Evolutionary conservation across 371 early-diverging fungal species (phyloP).

Genomic region (Rhizopus stolonifer): DNA sequence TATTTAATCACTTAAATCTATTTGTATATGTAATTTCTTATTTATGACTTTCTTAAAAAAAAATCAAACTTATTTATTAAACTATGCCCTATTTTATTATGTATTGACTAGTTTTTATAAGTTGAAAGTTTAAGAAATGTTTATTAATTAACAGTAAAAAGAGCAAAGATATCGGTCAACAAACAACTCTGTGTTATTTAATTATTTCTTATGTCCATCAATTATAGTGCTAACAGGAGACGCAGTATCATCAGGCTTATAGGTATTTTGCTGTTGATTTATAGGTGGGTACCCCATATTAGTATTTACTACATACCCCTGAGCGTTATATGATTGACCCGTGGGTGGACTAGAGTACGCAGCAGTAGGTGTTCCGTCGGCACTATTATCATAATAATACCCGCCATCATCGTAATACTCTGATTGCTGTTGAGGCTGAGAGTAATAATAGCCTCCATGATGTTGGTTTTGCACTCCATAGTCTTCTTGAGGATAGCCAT

Average conservation of each 20-base stretch:
- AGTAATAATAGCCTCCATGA: conserved; percentile 30
- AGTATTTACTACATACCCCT: conserved; percentile 12
- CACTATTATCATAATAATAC: conserved; percentile 31
- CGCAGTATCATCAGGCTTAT: conserved; percentile 23
- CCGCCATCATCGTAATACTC: conserved; percentile 35
- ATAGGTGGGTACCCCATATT: not conserved
- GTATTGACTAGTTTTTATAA: no score
- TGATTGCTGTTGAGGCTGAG: conserved; percentile 28
- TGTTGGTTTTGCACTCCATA: conserved; percentile 23
- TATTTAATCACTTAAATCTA: not conserved
- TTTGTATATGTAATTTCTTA: not conserved
- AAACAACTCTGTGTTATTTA: not conserved
- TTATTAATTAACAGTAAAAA: no score
- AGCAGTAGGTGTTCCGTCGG: conserved; percentile 2
- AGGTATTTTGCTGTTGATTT: conserved; percentile 12
- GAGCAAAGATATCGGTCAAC: not conserved
- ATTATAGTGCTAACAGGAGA: not conserved
- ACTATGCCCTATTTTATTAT: no score
- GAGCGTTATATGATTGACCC: conserved; percentile 6
- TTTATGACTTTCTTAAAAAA: not conserved
- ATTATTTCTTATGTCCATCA: not conserved
- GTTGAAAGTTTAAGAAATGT: no score
- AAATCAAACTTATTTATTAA: no score
- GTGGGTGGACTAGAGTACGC: conserved; percentile 18
- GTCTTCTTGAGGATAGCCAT: conserved; percentile 20